Base-by-base conservation (phyloP, 2,329 filamentous ascomycete genomes). In the Blumeria hordei region DNA sequence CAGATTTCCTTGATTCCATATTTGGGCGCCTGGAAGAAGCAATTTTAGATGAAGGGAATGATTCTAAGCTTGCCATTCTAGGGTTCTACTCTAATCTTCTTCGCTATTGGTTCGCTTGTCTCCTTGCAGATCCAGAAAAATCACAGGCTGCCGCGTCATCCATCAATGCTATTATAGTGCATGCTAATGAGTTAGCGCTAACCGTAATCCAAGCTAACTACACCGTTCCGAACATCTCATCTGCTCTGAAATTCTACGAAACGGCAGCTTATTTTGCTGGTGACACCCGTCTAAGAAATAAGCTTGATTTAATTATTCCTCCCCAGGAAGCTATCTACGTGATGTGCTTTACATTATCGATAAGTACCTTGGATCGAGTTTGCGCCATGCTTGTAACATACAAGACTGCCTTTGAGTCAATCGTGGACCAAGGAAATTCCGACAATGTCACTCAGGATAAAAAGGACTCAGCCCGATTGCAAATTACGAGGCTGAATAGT, bases 341-440 rank as follows among this genome's bases (percentile, higher is more conserved):
- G 9, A 70, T 92, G 41, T 71, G 80, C 59, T 88, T 92, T 65
- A 75, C 73, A 56, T 68, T 73, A 18, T 83, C 78, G 1, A 70
- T 80, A 12, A 74, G 74, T 16, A 76, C 76, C 14, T 70, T 84
- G 3, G 84, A 85, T 6, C 78, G 81, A 6, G 74, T 87, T 36
- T 86, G 80, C 64, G 73, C 73, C 52, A 72, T 88, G 32, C 72
- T 93, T 33, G 79, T 82, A 2, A 69, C 68, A 45, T 90, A 88
- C 69, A 92, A 92, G 66, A 72, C 72, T 28, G 77, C 81, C 0
- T 86, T 90, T 62, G 84, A 90, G 63, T 67, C 69, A 32, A 78
- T 80, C 56, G 77, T 76, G 69, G 60, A 69, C 69, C 21, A 68
- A 55, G 64, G 72, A 65, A 10, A 63, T 58, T 10, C 34, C 16